Evolutionary conservation across 352 stramenopile species (phyloP).

Genomic region (Phytophthora foliorum): DNA sequence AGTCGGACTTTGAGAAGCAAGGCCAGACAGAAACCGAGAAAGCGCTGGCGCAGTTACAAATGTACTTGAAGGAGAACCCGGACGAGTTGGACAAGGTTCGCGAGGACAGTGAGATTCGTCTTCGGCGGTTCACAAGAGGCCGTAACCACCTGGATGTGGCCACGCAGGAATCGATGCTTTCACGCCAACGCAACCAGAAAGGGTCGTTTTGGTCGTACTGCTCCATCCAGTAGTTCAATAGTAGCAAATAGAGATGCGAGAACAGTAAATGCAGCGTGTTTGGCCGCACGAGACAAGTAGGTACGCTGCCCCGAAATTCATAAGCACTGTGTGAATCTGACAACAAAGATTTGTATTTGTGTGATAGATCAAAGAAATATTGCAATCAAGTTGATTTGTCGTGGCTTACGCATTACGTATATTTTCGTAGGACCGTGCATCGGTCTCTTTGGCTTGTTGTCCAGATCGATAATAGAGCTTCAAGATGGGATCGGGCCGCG

Average conservation of each 20-base stretch:
- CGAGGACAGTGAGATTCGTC: constrained; percentile 82
- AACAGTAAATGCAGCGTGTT: constrained; percentile 4
- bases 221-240: constrained; percentile 56
- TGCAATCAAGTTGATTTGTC: constrained; percentile 29
- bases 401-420: constrained; percentile 26
- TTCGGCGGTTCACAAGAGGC: constrained; percentile 84
- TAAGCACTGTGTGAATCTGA: constrained; percentile 5
- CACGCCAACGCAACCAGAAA: constrained; percentile 39
- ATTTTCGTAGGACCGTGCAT: constrained; percentile 23
- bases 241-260: constrained; percentile 38
- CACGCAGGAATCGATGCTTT: constrained; percentile 54
- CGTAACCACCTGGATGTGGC: constrained; percentile 80
- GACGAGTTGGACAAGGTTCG: constrained; percentile 82
- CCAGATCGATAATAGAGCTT: constrained; percentile 18
- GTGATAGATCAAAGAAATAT: constrained; percentile 24
- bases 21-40: constrained; percentile 79
- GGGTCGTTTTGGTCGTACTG: constrained; percentile 55
- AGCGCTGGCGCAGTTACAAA: constrained; percentile 70
- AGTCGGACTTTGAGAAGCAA: constrained; percentile 78
- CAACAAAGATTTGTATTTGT: constrained; percentile 20
- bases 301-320: constrained; percentile 11
- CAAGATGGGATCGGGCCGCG: constrained; percentile 26
- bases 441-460: constrained; percentile 17
- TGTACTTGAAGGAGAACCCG: constrained; percentile 75
- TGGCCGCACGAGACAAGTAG: constrained; percentile 13